phyloP scores from a whole-genome alignment of 495 filamentous ascomycete genomes.

The Penicillium canescens region DNA sequence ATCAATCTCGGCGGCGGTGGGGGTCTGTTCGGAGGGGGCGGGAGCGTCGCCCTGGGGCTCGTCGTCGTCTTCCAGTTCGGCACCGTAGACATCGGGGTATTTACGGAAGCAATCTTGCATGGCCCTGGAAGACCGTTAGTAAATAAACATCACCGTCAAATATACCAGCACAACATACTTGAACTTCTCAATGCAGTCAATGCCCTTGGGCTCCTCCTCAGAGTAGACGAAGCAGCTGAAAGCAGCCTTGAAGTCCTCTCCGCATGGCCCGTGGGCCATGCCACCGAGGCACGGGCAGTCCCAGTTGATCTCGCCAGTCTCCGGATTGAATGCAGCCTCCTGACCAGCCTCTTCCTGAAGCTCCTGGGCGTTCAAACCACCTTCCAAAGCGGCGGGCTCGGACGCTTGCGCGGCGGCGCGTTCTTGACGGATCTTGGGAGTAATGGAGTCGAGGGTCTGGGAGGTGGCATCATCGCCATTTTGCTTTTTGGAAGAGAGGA shows the following conservation, averaged over 20 bases:
- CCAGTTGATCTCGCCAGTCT: slow-evolving; percentile 99
- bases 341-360: slow-evolving; percentile 78
- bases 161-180: slow-evolving; percentile 55
- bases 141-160: neutral
- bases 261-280: slow-evolving; percentile 96
- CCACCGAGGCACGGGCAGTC: slow-evolving; percentile 97
- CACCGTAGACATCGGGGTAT: slow-evolving; percentile 88
- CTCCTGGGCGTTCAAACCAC: slow-evolving; percentile 44
- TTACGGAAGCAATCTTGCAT: slow-evolving; percentile 97
- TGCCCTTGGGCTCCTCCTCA: slow-evolving; percentile 93
- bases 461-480: slow-evolving; percentile 27
- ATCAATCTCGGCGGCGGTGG: slow-evolving; percentile 17
- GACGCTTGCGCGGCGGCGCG: slow-evolving; percentile 15
- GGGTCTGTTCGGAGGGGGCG: slow-evolving; percentile 9
- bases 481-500: slow-evolving; percentile 26
- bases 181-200: slow-evolving; percentile 98
- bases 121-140: slow-evolving; percentile 49
- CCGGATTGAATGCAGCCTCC: slow-evolving; percentile 93
- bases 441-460: slow-evolving; percentile 48
- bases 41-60: slow-evolving; percentile 35
- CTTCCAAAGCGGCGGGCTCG: slow-evolving; percentile 17
- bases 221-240: slow-evolving; percentile 98
- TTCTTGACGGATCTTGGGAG: slow-evolving; percentile 42
- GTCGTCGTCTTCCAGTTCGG: slow-evolving; percentile 89
- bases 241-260: slow-evolving; percentile 88